phyloP scores from a whole-genome alignment of 805 yeast genomes.

The Candida germanica region DNA sequence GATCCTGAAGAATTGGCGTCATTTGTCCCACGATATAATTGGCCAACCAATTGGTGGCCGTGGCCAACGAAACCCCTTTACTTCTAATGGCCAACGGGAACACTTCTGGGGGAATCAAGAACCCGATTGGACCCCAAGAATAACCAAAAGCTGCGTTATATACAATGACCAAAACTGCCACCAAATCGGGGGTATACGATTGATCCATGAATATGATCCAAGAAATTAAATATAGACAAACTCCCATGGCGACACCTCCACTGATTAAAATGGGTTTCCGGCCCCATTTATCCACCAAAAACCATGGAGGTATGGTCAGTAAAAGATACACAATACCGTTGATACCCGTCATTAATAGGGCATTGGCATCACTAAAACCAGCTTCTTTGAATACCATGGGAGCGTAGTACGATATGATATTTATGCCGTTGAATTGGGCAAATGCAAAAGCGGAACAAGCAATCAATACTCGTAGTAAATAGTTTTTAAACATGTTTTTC shows the following conservation, averaged over 20 bases:
- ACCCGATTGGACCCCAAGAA: constrained; percentile 48
- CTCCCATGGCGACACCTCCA: constrained; percentile 40
- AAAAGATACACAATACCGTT: constrained; percentile 37
- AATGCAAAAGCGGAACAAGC: constrained; percentile 44
- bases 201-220: constrained; percentile 30
- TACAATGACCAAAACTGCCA: constrained; percentile 38
- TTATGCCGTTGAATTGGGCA: constrained; percentile 53
- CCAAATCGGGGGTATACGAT: constrained; percentile 34
- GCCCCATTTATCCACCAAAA: constrained; percentile 45
- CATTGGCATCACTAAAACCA: constrained; percentile 41
- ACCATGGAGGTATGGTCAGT: constrained; percentile 45
- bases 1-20: constrained; percentile 40
- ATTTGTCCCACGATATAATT: constrained; percentile 45
- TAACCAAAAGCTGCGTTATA: constrained; percentile 45
- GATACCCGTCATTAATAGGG: constrained; percentile 44
- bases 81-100: constrained; percentile 41
- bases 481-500: constrained; percentile 38
- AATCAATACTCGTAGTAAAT: constrained; percentile 32
- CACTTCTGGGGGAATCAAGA: constrained; percentile 43
- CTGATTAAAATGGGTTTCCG: constrained; percentile 41
- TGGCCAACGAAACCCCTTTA: constrained; percentile 43
- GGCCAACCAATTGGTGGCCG: constrained; percentile 45
- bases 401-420: constrained; percentile 56
- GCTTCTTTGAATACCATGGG: constrained; percentile 52
- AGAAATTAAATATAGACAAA: constrained; percentile 32